Percentiles rank a stretch among this genome's conserved stretches.
phyloP scores from a whole-genome alignment of 2,329 filamentous ascomycete species.

The Colletotrichum navitas region DNA sequence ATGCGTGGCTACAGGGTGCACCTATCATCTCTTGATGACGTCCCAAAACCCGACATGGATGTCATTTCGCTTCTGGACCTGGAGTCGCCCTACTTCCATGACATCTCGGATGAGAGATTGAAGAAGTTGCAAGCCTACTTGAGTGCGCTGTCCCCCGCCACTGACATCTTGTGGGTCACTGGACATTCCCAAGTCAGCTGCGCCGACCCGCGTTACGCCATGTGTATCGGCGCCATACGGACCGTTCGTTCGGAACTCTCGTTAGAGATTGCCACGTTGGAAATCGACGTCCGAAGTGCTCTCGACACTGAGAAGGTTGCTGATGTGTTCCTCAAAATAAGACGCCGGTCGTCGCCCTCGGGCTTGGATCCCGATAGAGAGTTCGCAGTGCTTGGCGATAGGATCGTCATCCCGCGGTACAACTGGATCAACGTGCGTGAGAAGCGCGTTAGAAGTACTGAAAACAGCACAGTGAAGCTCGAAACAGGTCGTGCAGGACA shows the following conservation, averaged over 20 bases:
- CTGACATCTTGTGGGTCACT: slow-evolving; percentile 48
- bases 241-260: slow-evolving; percentile 48
- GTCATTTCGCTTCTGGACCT: slow-evolving; percentile 25
- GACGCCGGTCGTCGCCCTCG: slow-evolving; percentile 1
- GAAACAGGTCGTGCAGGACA: background rate
- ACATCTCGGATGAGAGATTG: slow-evolving; percentile 4
- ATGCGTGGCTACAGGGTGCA: slow-evolving; percentile 2
- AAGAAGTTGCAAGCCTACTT: slow-evolving; percentile 8
- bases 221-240: slow-evolving; percentile 47
- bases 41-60: slow-evolving; percentile 1
- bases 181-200: slow-evolving; percentile 40
- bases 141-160: background rate
- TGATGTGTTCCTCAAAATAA: background rate
- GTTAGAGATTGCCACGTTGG: slow-evolving; percentile 46
- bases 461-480: background rate
- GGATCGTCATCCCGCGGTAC: slow-evolving; percentile 5
- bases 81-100: slow-evolving; percentile 22
- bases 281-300: background rate
- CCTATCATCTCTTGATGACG: background rate
- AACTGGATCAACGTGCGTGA: slow-evolving; percentile 6
- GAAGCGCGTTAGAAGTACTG: background rate
- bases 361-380: slow-evolving; percentile 18
- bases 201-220: slow-evolving; percentile 41
- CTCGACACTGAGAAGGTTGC: background rate
- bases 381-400: slow-evolving; percentile 10